Evolutionary conservation across 2,329 filamentous ascomycete genomes (phyloP), one percentile per base, ranked within the genome.

Genomic region (Boeremia exigua): DNA sequence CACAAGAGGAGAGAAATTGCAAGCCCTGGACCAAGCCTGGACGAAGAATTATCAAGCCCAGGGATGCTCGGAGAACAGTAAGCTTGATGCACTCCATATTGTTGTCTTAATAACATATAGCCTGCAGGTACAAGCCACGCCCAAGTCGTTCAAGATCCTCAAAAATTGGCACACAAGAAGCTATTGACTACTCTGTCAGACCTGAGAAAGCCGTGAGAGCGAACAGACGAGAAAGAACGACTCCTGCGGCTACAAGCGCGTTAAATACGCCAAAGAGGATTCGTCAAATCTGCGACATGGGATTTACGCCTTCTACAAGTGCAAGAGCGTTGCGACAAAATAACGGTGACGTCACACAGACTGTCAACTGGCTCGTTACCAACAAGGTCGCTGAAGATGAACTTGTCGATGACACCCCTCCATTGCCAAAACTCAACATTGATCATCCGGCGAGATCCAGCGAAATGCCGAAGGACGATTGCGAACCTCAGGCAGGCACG

Each of bases 111-210:
- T 56, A 17, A 44, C 29, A n/a, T 14, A n/a, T 9, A 4, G 4
- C n/a, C 23, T 14, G 11, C n/a, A 58, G 55, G 19, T 58, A 75
- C 47, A 71, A 72, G 32, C 72, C 74, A 29, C 69, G 71, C 9
- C 73, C 73, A 10, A 75, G 68, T 50, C 72, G 73, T 11, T 75
- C 74, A 23, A 65, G 74, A 33, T 76, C 74, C n/a, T 53, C 63
- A 8, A 71, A 62, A 23, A 27, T 65, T 19, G 49, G 48, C 27
- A 36, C 50, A 4, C 55, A 66, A 33, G 61, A 70, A 17, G 40
- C 64, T 2, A 60, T 71, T 17, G 69, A 75, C 48, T 72, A 70
- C 30, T 74, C 71, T 2, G 32, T 69, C 19, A 65, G 49, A 32
- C 68, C 69, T 17, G 69, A 75, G 46, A 71, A 66, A 28, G 59